Percentiles rank a stretch among this genome's conserved stretches.
Evolutionary conservation across 1,284 basidiomycete genomes (phyloP).

Genomic region (Ceratobasidium sp.): DNA sequence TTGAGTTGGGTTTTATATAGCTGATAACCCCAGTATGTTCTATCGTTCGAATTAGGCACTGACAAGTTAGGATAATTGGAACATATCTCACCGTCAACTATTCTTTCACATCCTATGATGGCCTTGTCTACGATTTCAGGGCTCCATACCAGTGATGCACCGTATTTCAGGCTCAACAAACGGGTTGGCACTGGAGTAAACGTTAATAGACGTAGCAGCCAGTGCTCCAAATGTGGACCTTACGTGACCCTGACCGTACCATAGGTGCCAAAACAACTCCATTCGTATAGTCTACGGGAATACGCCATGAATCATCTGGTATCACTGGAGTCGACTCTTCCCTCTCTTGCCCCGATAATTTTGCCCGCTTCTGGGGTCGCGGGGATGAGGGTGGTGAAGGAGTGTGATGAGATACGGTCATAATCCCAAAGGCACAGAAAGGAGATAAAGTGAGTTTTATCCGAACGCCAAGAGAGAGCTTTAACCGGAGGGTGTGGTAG

Average conservation of each 20-base stretch:
- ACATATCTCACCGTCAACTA: constrained; percentile 77
- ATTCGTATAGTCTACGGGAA: constrained; percentile 64
- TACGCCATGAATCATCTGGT: constrained; percentile 29
- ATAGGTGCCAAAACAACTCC: constrained; percentile 92
- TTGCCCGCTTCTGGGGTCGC: constrained; percentile 26
- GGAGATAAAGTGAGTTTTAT: background rate
- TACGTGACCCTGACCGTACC: constrained; percentile 91
- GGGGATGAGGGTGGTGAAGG: constrained; percentile 26
- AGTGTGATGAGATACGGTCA: constrained; percentile 16
- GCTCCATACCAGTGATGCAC: constrained; percentile 95
- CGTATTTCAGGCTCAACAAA: constrained; percentile 89
- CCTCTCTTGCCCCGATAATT: background rate
- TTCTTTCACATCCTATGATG: constrained; percentile 85
- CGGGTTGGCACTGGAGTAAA: constrained; percentile 75
- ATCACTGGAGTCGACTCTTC: background rate
- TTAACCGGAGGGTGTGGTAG: background rate
- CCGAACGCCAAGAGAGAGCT: background rate
- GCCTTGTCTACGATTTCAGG: constrained; percentile 98
- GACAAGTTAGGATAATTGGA: background rate
- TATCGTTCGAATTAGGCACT: constrained; percentile 53
- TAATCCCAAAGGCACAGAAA: constrained; percentile 1
- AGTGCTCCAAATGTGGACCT: constrained; percentile 42
- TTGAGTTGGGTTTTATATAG: constrained; percentile 77
- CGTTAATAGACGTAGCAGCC: constrained; percentile 41
- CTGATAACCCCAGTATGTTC: constrained; percentile 90